Conservation (phyloP, 2,329 filamentous ascomycete genomes). For the Blumeria graminis region DNA sequence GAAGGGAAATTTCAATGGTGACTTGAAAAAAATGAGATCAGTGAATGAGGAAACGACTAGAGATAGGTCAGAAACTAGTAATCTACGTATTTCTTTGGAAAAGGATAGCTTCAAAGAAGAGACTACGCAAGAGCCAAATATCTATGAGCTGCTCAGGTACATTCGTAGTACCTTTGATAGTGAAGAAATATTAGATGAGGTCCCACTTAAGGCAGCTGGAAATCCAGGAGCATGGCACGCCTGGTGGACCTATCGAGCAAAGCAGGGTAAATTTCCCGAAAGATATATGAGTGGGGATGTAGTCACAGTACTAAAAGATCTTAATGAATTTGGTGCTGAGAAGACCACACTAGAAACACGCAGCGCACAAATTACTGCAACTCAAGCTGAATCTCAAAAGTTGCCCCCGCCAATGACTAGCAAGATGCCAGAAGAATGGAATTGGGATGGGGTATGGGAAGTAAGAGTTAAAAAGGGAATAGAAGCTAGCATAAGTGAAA, state of each 20-base stretch:
- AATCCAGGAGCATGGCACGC: conserved; percentile 89
- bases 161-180: conserved; percentile 64
- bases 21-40: neutral
- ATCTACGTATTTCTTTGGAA: neutral
- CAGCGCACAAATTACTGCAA: neutral
- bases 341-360: neutral
- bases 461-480: conserved; percentile 64
- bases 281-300: neutral
- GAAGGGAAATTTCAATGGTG: neutral
- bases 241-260: conserved; percentile 48
- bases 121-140: conserved; percentile 17
- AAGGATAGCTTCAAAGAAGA: neutral
- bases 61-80: neutral
- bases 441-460: conserved; percentile 95
- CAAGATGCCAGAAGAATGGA: conserved; percentile 58
- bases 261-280: conserved; percentile 20
- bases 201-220: conserved; percentile 61
- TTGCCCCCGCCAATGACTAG: neutral
- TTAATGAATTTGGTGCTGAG: neutral
- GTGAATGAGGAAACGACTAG: too few species aligned
- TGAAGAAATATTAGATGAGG: conserved; percentile 47
- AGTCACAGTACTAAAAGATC: neutral
- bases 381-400: neutral
- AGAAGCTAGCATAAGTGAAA: conserved; percentile 51
- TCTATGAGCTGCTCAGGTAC: conserved; percentile 52